Conservation (phyloP, 768 basidiomycete genomes). For the Piloderma croceum region DNA sequence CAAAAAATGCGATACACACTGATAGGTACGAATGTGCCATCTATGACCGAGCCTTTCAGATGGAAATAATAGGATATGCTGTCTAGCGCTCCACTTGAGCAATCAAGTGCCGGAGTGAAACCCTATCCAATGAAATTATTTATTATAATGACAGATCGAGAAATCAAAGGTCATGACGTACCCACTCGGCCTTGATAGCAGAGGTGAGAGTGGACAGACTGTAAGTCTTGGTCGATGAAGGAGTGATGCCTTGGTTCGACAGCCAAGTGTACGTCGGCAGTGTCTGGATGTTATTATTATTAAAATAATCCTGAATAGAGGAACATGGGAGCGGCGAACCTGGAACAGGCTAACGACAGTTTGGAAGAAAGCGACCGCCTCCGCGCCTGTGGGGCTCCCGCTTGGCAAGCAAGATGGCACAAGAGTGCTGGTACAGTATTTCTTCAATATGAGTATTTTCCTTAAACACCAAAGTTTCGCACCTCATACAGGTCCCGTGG, state of each 20-base stretch:
- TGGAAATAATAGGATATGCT: conserved; percentile 61
- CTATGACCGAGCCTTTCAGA: conserved; percentile 58
- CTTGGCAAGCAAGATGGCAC: conserved; percentile 51
- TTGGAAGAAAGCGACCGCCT: conserved; percentile 66
- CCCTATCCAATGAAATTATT: conserved; percentile 28
- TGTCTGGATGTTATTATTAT: conserved; percentile 27
- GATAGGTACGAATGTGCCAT: conserved; percentile 58
- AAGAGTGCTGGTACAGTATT: conserved; percentile 38
- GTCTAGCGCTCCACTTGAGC: conserved; percentile 32
- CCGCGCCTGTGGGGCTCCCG: conserved; percentile 54
- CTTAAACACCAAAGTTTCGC: neutral
- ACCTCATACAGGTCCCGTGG: conserved; percentile 57
- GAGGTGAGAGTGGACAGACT: conserved; percentile 47
- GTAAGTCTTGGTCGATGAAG: conserved; percentile 52
- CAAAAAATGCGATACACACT: conserved; percentile 30
- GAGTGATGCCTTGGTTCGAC: conserved; percentile 64
- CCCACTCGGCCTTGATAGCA: conserved; percentile 53
- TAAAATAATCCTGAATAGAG: too few relatives aligned
- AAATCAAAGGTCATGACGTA: conserved; percentile 16
- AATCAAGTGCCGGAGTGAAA: conserved; percentile 45
- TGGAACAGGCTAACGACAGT: conserved; percentile 17
- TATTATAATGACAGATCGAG: conserved; percentile 2
- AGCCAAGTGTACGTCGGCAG: conserved; percentile 77
- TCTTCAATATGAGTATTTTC: neutral
- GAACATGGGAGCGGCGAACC: conserved; percentile 41